Evolutionary conservation across 768 basidiomycete genomes (phyloP).

Genomic region (Boletellus ananas): DNA sequence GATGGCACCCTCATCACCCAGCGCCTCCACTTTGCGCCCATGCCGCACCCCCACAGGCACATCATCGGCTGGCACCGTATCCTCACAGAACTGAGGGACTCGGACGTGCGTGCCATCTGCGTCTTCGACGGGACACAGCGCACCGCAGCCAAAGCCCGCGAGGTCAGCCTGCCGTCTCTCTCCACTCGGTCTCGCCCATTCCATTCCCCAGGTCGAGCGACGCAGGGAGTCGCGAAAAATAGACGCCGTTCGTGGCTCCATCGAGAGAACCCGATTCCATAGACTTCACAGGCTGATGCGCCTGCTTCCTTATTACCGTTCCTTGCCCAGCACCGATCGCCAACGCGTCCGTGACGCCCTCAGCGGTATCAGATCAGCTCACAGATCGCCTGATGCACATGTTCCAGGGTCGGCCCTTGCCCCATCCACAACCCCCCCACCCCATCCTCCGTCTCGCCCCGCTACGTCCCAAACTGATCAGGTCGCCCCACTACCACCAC

Average conservation of each 20-base stretch:
- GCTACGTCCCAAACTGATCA: conserved; percentile 8
- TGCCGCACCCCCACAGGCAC: conserved; percentile 63
- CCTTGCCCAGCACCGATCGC: conserved; percentile 29
- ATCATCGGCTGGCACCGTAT: conserved; percentile 77
- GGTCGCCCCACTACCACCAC: not conserved
- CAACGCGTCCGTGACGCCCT: conserved; percentile 29
- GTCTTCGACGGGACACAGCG: conserved; percentile 78
- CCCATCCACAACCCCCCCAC: conserved; percentile 4
- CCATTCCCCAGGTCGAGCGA: conserved; percentile 46
- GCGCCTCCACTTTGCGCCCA: conserved; percentile 69
- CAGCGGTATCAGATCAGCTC: conserved; percentile 5
- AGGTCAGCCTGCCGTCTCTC: conserved; percentile 43
- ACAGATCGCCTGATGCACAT: conserved; percentile 11
- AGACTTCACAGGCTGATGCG: conserved; percentile 46
- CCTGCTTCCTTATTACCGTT: conserved; percentile 37
- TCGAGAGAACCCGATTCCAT: conserved; percentile 56
- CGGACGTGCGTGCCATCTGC: conserved; percentile 59
- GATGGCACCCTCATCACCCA: conserved; percentile 87
- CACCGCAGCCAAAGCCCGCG: conserved; percentile 61
- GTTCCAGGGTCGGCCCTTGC: conserved; percentile 16
- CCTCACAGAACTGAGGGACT: conserved; percentile 55
- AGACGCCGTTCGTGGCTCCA: conserved; percentile 46
- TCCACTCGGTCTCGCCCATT: not conserved
- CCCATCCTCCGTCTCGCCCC: conserved; percentile 3
- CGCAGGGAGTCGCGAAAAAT: conserved; percentile 48